A percentile compares a stretch with the other conserved stretches of the same genome.
These are phyloP conservation scores for Coemansia umbellata DNA, from an alignment of 192 early-diverging fungal species.

Conservation along the genomic window DNA sequence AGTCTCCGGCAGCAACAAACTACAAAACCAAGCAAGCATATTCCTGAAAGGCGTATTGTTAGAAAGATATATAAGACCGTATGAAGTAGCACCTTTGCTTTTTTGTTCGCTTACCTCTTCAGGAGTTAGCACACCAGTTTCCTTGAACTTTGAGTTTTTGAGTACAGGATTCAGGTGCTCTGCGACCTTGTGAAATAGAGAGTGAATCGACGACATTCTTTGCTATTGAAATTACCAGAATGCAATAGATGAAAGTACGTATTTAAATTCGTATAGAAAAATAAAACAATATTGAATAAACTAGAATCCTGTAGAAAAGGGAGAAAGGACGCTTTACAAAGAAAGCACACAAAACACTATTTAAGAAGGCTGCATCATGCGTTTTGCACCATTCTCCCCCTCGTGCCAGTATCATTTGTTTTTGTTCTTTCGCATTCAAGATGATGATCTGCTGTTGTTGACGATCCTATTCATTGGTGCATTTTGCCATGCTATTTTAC, in stretches of 20 bases:
- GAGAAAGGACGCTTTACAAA: too few species aligned
- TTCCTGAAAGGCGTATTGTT: too few species aligned
- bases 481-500: too few species aligned
- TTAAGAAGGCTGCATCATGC: too few species aligned
- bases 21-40: conserved; percentile 12
- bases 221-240: neutral
- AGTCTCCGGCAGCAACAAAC: conserved; percentile 97
- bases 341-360: too few species aligned
- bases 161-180: conserved; percentile 94
- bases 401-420: too few species aligned
- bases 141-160: conserved; percentile 92
- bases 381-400: too few species aligned
- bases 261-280: neutral
- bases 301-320: too few species aligned
- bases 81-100: neutral
- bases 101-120: conserved; percentile 68
- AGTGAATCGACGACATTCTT: conserved; percentile 58
- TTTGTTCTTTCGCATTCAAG: too few species aligned
- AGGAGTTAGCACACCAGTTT: conserved; percentile 92
- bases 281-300: neutral
- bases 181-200: conserved; percentile 66
- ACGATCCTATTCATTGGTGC: too few species aligned
- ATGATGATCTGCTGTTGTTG: too few species aligned
- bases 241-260: neutral
- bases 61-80: too few species aligned